Evolutionary conservation across 495 filamentous ascomycete species (phyloP).

Genomic region (Penicillium malachiteum): DNA sequence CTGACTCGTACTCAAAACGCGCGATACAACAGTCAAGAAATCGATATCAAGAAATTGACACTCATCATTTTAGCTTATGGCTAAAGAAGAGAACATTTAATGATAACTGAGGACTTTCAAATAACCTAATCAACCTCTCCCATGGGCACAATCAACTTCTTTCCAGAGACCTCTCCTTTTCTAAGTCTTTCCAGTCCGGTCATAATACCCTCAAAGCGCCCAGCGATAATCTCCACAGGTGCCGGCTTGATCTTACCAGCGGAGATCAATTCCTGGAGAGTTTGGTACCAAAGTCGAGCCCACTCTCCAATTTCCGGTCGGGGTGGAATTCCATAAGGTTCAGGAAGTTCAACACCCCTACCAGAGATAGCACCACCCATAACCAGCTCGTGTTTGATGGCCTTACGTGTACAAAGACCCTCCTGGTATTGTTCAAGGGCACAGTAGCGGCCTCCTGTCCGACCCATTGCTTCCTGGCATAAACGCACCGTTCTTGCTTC

Average conservation of each 20-base stretch:
- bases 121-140: background rate
- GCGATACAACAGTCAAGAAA: too few species aligned
- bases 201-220: slow-evolving; percentile 29
- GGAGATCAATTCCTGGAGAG: slow-evolving; percentile 22
- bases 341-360: slow-evolving; percentile 26
- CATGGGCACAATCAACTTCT: slow-evolving; percentile 28
- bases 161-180: slow-evolving; percentile 24
- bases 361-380: slow-evolving; percentile 31
- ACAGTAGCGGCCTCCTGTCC: slow-evolving; percentile 43
- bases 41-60: background rate
- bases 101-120: background rate
- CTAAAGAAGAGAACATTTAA: background rate
- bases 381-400: slow-evolving; percentile 28
- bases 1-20: too few species aligned
- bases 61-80: too few species aligned
- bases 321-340: slow-evolving; percentile 26
- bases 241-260: slow-evolving; percentile 19
- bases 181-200: slow-evolving; percentile 25
- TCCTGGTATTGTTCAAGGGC: slow-evolving; percentile 36
- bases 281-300: slow-evolving; percentile 19
- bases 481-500: slow-evolving; percentile 32
- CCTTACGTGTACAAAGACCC: slow-evolving; percentile 21
- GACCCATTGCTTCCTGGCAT: slow-evolving; percentile 41
- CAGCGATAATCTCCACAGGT: slow-evolving; percentile 20
- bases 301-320: slow-evolving; percentile 21